phyloP scores from a whole-genome alignment of 805 yeast species.

The Ogataea minuta region DNA sequence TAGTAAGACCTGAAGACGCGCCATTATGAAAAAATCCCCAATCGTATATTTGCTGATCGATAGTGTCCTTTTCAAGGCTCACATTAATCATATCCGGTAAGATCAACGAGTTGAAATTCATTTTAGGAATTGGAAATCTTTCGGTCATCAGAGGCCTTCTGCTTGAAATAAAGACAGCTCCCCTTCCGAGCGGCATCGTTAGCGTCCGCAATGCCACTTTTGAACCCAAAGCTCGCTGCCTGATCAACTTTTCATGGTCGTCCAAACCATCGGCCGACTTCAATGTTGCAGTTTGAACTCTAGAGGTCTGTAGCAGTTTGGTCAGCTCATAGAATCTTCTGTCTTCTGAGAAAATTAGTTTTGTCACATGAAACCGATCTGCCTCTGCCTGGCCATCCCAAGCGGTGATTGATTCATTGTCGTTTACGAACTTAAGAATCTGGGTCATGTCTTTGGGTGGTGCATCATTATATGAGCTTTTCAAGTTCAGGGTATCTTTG shows the following conservation, averaged over 20 bases:
- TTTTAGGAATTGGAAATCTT: slow-evolving; percentile 71
- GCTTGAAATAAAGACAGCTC: slow-evolving; percentile 66
- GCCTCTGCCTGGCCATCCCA: slow-evolving; percentile 74
- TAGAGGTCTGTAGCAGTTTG: slow-evolving; percentile 65
- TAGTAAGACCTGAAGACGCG: slow-evolving; percentile 75
- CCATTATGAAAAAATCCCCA: slow-evolving; percentile 97
- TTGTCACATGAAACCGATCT: slow-evolving; percentile 65
- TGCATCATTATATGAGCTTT: slow-evolving; percentile 5
- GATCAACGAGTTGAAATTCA: slow-evolving; percentile 66
- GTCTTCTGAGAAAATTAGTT: slow-evolving; percentile 72
- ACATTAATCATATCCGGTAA: slow-evolving; percentile 64
- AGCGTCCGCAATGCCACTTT: slow-evolving; percentile 69
- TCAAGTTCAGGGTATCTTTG: slow-evolving; percentile 5
- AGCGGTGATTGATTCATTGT: slow-evolving; percentile 49
- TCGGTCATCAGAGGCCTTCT: slow-evolving; percentile 81
- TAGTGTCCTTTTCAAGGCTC: slow-evolving; percentile 50
- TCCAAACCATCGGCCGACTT: slow-evolving; percentile 37
- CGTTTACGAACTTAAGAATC: slow-evolving; percentile 37
- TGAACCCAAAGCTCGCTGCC: slow-evolving; percentile 57
- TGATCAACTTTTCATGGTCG: slow-evolving; percentile 55
- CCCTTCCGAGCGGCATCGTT: slow-evolving; percentile 75
- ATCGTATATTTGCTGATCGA: slow-evolving; percentile 49
- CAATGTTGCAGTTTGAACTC: slow-evolving; percentile 52
- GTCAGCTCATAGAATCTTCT: slow-evolving; percentile 77
- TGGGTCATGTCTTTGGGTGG: slow-evolving; percentile 41